Evolutionary conservation across 345 rosid genomes (phyloP).

Genomic region (Conringia planisiliqua): DNA sequence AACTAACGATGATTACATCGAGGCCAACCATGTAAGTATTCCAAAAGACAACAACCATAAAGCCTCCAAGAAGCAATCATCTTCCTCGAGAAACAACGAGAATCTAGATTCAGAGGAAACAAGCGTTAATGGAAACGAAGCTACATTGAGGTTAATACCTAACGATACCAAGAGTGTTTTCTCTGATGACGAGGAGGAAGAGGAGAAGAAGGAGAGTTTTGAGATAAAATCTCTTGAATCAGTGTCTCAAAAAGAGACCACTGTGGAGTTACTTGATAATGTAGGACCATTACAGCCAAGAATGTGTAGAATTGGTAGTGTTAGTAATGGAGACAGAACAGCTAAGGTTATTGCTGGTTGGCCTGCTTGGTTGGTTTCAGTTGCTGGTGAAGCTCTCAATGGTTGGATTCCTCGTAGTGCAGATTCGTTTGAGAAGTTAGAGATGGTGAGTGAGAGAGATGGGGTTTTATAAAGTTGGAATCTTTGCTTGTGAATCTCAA

Average conservation of each 20-base stretch:
- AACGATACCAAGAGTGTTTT: slow-evolving; percentile 29
- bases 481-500: background rate
- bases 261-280: slow-evolving; percentile 24
- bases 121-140: slow-evolving; percentile 43
- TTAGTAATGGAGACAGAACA: slow-evolving; percentile 57
- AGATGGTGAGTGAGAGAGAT: slow-evolving; percentile 54
- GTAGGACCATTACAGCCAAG: slow-evolving; percentile 37
- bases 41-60: slow-evolving; percentile 34
- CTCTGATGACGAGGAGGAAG: slow-evolving; percentile 42
- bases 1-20: slow-evolving; percentile 40
- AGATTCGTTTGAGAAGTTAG: slow-evolving; percentile 89
- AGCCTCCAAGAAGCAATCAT: slow-evolving; percentile 36
- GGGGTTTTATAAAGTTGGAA: background rate
- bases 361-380: slow-evolving; percentile 93
- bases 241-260: slow-evolving; percentile 23
- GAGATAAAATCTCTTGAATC: slow-evolving; percentile 28
- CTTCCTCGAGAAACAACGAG: slow-evolving; percentile 37
- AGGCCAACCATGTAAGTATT: slow-evolving; percentile 32
- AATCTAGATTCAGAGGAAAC: slow-evolving; percentile 25
- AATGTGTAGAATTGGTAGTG: slow-evolving; percentile 47
- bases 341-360: slow-evolving; percentile 83
- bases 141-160: slow-evolving; percentile 44
- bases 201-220: slow-evolving; percentile 25
- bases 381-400: slow-evolving; percentile 89
- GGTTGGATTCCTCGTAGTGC: slow-evolving; percentile 95